phyloP scores from a whole-genome alignment of 257 asterid species.

The Nicotiana noctiflora region DNA sequence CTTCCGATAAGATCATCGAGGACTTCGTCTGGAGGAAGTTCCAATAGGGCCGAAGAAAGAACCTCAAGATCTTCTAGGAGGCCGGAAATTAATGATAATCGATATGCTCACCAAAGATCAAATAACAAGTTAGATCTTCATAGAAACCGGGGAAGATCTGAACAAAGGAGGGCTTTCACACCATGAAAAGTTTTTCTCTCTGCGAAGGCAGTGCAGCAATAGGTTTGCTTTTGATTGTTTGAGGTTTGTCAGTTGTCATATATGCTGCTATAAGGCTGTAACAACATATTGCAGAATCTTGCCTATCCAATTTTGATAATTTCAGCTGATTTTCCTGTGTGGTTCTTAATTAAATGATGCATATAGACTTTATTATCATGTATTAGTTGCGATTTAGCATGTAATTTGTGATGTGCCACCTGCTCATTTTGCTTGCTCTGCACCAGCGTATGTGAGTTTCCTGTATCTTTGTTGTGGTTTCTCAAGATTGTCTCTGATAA shows the following conservation, averaged over 20 bases:
- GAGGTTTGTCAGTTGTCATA: neutral
- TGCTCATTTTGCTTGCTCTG: neutral
- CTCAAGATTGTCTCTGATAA: neutral
- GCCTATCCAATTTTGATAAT: neutral
- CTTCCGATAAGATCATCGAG: constrained; percentile 24
- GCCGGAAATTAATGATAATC: constrained; percentile 21
- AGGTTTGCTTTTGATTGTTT: neutral
- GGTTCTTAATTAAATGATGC: neutral
- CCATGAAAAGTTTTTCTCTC: constrained; percentile 4
- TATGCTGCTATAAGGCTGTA: neutral
- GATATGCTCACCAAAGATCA: constrained; percentile 16
- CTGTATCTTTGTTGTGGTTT: neutral
- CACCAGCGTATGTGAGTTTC: neutral
- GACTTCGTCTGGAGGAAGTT: constrained; percentile 10
- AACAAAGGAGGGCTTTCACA: constrained; percentile 20
- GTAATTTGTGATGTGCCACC: neutral
- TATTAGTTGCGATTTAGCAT: neutral
- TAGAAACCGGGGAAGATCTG: constrained; percentile 22
- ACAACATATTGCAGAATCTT: neutral
- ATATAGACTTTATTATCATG: neutral
- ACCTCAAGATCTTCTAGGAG: constrained; percentile 22
- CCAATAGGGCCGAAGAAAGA: neutral
- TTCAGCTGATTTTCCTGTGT: neutral
- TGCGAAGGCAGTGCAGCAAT: neutral
- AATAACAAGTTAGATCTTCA: constrained; percentile 15